Conservation (phyloP, 2,329 filamentous ascomycete species). For the Pseudogymnoascus verrucosus region DNA sequence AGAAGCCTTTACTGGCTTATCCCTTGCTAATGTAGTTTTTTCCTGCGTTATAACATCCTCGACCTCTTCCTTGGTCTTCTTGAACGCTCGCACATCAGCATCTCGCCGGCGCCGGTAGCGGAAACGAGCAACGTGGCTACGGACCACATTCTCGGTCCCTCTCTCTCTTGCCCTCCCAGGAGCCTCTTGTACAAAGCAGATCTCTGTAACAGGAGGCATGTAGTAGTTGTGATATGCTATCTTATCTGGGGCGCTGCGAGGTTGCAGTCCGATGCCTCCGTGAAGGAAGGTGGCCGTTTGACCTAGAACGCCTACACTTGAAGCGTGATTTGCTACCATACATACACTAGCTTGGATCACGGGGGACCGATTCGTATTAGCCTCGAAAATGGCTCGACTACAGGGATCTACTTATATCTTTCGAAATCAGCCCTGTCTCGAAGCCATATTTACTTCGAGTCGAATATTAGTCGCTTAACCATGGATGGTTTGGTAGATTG, state of each 20-base stretch:
- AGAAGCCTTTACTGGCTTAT: background rate
- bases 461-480: background rate
- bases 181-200: background rate
- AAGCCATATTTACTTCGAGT: background rate
- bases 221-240: background rate
- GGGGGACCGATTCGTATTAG: too few relatives aligned
- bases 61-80: background rate
- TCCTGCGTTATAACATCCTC: background rate
- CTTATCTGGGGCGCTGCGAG: background rate
- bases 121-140: constrained; percentile 1
- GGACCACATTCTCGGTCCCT: background rate
- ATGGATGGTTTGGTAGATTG: background rate
- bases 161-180: background rate
- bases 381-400: too few relatives aligned
- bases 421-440: background rate
- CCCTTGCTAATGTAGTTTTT: background rate
- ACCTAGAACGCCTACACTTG: too few relatives aligned
- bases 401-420: too few relatives aligned
- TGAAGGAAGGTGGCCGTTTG: background rate
- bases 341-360: too few relatives aligned
- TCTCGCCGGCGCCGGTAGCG: background rate
- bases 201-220: background rate
- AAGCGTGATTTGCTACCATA: too few relatives aligned
- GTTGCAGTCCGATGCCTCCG: background rate
- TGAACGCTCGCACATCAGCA: constrained; percentile 1